Conservation (phyloP, 768 basidiomycete genomes). For the Crassisporium funariophilum region DNA sequence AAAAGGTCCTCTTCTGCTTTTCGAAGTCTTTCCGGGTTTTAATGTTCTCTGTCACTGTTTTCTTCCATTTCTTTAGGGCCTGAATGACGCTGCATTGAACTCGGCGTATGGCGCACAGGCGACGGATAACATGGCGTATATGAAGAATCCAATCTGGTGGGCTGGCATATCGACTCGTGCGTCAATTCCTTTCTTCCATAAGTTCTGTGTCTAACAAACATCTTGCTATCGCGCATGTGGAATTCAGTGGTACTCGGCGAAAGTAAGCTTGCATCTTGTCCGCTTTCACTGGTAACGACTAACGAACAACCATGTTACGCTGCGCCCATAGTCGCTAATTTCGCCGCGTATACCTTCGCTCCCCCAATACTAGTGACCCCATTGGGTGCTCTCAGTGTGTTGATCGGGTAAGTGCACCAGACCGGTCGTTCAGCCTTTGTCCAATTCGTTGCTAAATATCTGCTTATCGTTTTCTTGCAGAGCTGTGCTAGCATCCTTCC, state of each 20-base stretch:
- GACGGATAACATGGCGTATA: conserved; percentile 83
- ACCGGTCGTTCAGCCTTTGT: conserved; percentile 1
- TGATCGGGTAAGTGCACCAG: conserved; percentile 78
- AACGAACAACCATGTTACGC: conserved; percentile 7
- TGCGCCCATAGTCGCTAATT: conserved; percentile 66
- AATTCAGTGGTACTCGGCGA: conserved; percentile 87
- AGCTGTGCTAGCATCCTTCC: conserved; percentile 90
- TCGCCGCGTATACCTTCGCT: conserved; percentile 97
- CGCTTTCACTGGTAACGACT: neutral
- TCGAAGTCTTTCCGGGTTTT: neutral
- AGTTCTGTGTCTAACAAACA: neutral
- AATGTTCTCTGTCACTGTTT: neutral
- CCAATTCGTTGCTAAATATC: neutral
- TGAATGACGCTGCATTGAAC: conserved; percentile 79
- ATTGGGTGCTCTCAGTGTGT: conserved; percentile 92
- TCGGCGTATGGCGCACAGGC: conserved; percentile 53
- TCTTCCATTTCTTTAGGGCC: conserved; percentile 54
- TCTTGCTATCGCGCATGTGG: conserved; percentile 2
- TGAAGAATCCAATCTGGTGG: conserved; percentile 97
- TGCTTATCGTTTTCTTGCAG: conserved; percentile 41
- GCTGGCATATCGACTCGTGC: conserved; percentile 88
- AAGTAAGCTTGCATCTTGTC: conserved; percentile 47
- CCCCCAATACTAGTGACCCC: conserved; percentile 99
- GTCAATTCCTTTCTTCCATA: conserved; percentile 34
- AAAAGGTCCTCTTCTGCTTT: conserved; percentile 66